phyloP scores from a whole-genome alignment of 2,329 filamentous ascomycete species.

The Aspergillus fumigatiaffinis region DNA sequence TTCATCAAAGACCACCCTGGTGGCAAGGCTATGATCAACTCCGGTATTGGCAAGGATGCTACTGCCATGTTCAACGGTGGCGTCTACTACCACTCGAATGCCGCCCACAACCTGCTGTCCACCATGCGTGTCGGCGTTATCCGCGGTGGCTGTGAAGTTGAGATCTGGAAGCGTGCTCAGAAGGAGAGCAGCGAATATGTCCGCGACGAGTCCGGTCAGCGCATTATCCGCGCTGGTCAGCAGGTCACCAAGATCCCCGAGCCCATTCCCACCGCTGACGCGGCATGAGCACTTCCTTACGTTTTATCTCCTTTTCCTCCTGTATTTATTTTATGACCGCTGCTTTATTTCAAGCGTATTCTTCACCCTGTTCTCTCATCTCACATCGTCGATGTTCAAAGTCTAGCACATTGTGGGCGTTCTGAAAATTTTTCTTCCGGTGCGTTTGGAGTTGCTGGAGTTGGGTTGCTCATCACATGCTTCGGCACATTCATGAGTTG shows the following conservation, averaged over 20 bases:
- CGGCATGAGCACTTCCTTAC: conserved; percentile 49
- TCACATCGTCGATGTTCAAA: conserved; percentile 8
- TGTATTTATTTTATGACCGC: conserved; percentile 8
- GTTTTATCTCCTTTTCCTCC: conserved; percentile 1
- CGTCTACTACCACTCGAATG: conserved; percentile 86
- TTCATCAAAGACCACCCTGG: conserved; percentile 91
- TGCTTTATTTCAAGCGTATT: neutral
- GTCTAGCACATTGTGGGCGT: conserved; percentile 24
- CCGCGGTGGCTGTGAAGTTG: conserved; percentile 80
- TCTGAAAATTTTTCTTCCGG: conserved; percentile 9
- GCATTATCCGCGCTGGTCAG: conserved; percentile 78
- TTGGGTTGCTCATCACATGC: conserved; percentile 3
- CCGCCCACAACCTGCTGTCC: conserved; percentile 80
- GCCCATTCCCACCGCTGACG: conserved; percentile 77
- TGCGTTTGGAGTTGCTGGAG: conserved; percentile 12
- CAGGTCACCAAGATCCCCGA: conserved; percentile 81
- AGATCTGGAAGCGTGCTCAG: conserved; percentile 88
- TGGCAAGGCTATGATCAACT: conserved; percentile 80
- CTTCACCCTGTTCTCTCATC: neutral
- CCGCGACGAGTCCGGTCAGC: conserved; percentile 75
- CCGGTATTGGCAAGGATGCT: conserved; percentile 79
- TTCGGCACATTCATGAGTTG: neutral
- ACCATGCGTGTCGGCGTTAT: conserved; percentile 87
- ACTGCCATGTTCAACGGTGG: conserved; percentile 90
- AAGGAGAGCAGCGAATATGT: conserved; percentile 72